These are phyloP conservation scores for Persicaria maculosa DNA, from an alignment of 148 eudicot genomes.

Conservation along the genomic window DNA sequence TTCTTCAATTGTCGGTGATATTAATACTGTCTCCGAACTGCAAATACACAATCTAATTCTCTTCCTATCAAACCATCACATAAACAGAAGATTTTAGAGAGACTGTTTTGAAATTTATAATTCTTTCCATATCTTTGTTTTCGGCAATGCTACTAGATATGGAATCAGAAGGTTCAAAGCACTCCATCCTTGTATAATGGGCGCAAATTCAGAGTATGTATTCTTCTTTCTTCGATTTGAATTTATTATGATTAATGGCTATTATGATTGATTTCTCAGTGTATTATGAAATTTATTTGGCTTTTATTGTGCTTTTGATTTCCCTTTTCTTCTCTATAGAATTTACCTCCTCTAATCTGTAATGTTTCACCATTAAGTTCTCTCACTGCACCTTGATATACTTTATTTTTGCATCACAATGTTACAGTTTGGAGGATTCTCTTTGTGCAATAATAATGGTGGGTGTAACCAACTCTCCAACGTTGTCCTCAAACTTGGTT, in stretches of 20 bases:
- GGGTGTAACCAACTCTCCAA: slow-evolving; percentile 22
- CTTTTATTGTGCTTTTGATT: not conserved
- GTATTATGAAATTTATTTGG: not conserved
- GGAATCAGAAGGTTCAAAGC: slow-evolving; percentile 53
- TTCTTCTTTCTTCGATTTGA: not conserved
- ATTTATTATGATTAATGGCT: not conserved
- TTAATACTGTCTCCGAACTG: not conserved
- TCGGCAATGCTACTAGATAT: slow-evolving; percentile 38
- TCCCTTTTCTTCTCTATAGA: not conserved
- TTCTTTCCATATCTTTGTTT: not conserved
- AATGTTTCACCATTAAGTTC: not conserved
- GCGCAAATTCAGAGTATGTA: slow-evolving; percentile 71
- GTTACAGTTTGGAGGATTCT: slow-evolving; percentile 66
- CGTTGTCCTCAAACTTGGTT: slow-evolving; percentile 66
- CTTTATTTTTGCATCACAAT: slow-evolving; percentile 3
- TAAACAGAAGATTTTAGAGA: not conserved
- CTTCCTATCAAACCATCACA: not conserved
- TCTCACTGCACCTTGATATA: not conserved
- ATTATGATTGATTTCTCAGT: not conserved
- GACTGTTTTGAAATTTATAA: not conserved
- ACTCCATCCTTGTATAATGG: slow-evolving; percentile 66
- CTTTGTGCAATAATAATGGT: slow-evolving; percentile 8
- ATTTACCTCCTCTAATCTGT: not conserved
- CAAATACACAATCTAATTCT: not conserved
- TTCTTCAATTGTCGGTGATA: not conserved